These are phyloP conservation scores for Perkinsus chesapeaki DNA, from an alignment of 169 alveolate genomes.

Conservation along the genomic window DNA sequence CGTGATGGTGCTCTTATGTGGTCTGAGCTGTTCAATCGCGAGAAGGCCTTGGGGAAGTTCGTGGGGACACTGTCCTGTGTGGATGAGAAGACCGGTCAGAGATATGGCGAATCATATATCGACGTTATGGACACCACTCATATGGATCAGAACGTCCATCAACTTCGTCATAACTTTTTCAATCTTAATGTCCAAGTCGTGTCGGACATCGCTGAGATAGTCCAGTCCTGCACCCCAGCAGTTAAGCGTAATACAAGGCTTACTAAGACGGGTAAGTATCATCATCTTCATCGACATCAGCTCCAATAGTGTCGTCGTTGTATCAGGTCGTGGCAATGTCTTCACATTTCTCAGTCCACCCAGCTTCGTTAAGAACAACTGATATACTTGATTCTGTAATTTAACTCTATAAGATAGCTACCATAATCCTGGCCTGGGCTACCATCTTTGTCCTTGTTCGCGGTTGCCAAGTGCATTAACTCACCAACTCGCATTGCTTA, in stretches of 20 bases:
- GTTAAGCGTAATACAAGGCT: slow-evolving; percentile 30
- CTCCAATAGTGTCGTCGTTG: not conserved
- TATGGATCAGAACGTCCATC: slow-evolving; percentile 32
- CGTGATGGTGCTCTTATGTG: slow-evolving; percentile 39
- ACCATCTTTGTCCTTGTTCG: not conserved
- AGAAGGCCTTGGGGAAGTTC: slow-evolving; percentile 31
- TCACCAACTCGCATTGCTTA: not conserved
- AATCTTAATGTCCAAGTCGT: slow-evolving; percentile 30
- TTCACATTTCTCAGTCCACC: not conserved
- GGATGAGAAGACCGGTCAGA: not conserved
- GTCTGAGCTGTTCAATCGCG: slow-evolving; percentile 33
- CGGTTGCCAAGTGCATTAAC: not conserved
- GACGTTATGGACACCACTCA: slow-evolving; percentile 37
- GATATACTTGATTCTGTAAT: not conserved
- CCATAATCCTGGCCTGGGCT: not conserved
- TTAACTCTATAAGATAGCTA: not conserved
- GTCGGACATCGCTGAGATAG: slow-evolving; percentile 30
- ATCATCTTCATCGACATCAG: not conserved
- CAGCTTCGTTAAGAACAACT: not conserved
- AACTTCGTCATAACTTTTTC: slow-evolving; percentile 31
- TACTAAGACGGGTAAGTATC: slow-evolving; percentile 13
- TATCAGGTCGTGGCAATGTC: not conserved
- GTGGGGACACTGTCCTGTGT: slow-evolving; percentile 20
- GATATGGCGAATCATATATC: slow-evolving; percentile 18
- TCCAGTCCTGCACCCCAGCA: slow-evolving; percentile 30